Evolutionary conservation across 805 yeast species (phyloP).

Genomic region (Geotrichum ghanense): DNA sequence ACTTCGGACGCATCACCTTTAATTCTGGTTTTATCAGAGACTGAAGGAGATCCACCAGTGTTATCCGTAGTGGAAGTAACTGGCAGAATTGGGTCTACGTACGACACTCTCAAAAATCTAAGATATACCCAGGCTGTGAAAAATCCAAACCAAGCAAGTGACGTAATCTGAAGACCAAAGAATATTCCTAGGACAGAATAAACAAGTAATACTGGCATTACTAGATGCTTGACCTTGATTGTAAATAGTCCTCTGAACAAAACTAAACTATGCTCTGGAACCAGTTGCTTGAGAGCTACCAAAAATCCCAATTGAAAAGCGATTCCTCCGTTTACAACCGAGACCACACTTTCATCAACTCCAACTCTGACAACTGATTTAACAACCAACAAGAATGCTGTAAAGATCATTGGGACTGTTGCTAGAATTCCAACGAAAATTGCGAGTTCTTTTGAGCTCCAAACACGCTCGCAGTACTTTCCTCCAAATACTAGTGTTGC

Average conservation of each 20-base stretch:
- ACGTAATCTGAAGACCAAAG: constrained; percentile 4
- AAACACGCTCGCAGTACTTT: constrained; percentile 50
- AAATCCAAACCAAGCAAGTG: constrained; percentile 35
- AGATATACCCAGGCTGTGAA: constrained; percentile 67
- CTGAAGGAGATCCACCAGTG: constrained; percentile 1
- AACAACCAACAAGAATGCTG: constrained; percentile 23
- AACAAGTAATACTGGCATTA: constrained; percentile 28
- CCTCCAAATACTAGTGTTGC: constrained; percentile 41
- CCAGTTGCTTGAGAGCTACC: constrained; percentile 54
- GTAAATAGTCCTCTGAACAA: constrained; percentile 37
- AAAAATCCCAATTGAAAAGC: constrained; percentile 47
- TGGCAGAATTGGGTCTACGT: constrained; percentile 44
- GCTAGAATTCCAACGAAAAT: constrained; percentile 34
- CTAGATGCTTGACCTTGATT: constrained; percentile 31
- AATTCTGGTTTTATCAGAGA: constrained; percentile 24
- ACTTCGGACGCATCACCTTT: constrained; percentile 87
- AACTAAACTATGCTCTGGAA: constrained; percentile 47
- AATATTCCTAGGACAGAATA: constrained; percentile 20
- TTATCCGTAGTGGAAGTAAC: constrained; percentile 12
- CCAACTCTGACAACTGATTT: constrained; percentile 13
- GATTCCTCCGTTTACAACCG: constrained; percentile 40
- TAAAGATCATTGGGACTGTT: constrained; percentile 27
- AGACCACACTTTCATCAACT: constrained; percentile 13
- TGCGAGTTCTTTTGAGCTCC: constrained; percentile 47
- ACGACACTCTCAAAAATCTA: constrained; percentile 58